Percentiles rank a stretch among this genome's conserved stretches.
phyloP scores from a whole-genome alignment of 768 basidiomycete species.

The Pleurotus sapidus region DNA sequence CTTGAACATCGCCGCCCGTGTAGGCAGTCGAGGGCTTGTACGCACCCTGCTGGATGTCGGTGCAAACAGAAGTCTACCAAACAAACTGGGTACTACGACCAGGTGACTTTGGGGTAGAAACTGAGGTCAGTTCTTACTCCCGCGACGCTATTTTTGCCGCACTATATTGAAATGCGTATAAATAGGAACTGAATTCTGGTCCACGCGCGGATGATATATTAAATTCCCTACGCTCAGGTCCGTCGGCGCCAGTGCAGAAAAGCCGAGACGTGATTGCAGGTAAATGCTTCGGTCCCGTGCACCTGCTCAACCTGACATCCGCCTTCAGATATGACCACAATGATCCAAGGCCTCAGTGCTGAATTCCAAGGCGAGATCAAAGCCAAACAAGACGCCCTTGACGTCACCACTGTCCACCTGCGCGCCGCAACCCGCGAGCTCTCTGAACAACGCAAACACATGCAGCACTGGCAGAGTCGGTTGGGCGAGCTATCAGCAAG shows the following conservation, averaged over 20 bases:
- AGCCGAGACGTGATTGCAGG: conserved; percentile 85
- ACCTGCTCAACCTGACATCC: conserved; percentile 7
- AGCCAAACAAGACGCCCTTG: conserved; percentile 83
- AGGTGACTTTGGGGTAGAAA: conserved; percentile 93
- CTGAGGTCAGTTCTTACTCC: conserved; percentile 56
- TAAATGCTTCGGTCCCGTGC: conserved; percentile 22
- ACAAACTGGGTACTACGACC: conserved; percentile 93
- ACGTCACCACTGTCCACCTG: conserved; percentile 82
- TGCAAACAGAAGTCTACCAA: conserved; percentile 83
- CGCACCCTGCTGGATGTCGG: conserved; percentile 87
- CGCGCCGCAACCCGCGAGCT: conserved; percentile 88
- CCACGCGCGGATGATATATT: conserved; percentile 80
- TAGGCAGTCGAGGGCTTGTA: conserved; percentile 88
- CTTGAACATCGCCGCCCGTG: conserved; percentile 90
- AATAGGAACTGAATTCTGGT: conserved; percentile 66
- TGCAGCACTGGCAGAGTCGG: conserved; percentile 69
- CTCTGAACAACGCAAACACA: conserved; percentile 85
- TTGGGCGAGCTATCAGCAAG: conserved; percentile 79
- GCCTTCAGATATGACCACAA: conserved; percentile 71
- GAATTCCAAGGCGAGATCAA: conserved; percentile 87
- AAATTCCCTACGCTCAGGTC: conserved; percentile 67
- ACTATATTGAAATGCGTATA: background rate
- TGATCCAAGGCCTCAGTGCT: conserved; percentile 74
- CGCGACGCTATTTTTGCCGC: background rate
- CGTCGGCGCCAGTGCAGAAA: conserved; percentile 78